Evolutionary conservation across 768 basidiomycete species (phyloP).

Genomic region (Termitomyces heimii): DNA sequence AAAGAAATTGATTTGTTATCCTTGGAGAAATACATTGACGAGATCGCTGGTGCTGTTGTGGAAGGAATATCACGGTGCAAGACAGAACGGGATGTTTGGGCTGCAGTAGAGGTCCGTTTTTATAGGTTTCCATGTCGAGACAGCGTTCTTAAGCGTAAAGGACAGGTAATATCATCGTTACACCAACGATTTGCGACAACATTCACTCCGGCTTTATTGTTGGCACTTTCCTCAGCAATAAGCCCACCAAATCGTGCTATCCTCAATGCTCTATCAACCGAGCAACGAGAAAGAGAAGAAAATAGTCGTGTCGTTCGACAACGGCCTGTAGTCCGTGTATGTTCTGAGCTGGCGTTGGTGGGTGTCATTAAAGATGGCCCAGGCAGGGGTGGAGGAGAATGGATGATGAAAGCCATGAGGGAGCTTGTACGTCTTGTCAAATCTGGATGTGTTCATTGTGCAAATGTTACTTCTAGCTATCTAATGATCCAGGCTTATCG

Average conservation of each 20-base stretch:
- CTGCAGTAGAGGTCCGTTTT: conserved; percentile 77
- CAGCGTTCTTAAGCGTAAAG: not conserved
- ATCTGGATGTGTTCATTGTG: conserved; percentile 3
- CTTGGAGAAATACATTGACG: conserved; percentile 94
- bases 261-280: conserved; percentile 52
- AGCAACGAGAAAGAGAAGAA: conserved; percentile 94
- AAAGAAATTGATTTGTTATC: conserved; percentile 90
- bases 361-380: conserved; percentile 75
- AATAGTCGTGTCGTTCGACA: conserved; percentile 71
- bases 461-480: conserved; percentile 46
- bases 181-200: conserved; percentile 80
- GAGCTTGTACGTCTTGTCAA: conserved; percentile 59
- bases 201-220: conserved; percentile 70
- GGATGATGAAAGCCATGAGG: conserved; percentile 82
- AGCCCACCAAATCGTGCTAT: conserved; percentile 53
- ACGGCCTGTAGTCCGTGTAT: conserved; percentile 79
- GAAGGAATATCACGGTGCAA: conserved; percentile 88
- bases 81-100: conserved; percentile 88
- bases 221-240: conserved; percentile 51
- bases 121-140: not conserved
- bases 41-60: conserved; percentile 80
- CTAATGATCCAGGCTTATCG: conserved; percentile 79
- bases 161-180: conserved; percentile 79
- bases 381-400: conserved; percentile 71
- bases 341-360: conserved; percentile 85